Conservation (phyloP, 2,329 filamentous ascomycete species). For the Phaeosphaeria sp. region DNA sequence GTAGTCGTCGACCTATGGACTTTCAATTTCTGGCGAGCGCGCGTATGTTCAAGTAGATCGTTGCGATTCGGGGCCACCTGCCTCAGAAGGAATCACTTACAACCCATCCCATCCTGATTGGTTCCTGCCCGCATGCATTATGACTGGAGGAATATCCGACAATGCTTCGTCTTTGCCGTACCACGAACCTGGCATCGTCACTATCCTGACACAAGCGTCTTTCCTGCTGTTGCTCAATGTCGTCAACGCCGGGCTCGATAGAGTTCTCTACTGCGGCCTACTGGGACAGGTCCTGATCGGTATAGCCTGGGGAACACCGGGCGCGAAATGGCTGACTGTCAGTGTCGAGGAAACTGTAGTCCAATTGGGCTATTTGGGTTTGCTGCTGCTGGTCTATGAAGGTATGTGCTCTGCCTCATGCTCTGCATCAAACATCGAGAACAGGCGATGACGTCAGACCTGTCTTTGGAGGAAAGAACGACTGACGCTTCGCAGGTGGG, state of each 20-base stretch:
- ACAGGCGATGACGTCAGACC: slow-evolving; percentile 10
- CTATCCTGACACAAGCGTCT: slow-evolving; percentile 65
- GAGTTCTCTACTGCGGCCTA: slow-evolving; percentile 70
- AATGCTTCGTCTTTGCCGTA: slow-evolving; percentile 57
- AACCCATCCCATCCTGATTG: neutral
- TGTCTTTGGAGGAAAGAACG: neutral
- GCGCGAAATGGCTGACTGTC: slow-evolving; percentile 63
- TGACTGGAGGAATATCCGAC: slow-evolving; percentile 27
- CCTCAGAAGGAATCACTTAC: neutral
- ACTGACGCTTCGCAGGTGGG: slow-evolving; percentile 54
- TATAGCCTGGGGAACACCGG: slow-evolving; percentile 72
- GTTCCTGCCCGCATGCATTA: slow-evolving; percentile 29
- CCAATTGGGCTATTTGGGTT: slow-evolving; percentile 73
- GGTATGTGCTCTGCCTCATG: slow-evolving; percentile 47
- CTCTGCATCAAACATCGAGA: neutral
- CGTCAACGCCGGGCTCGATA: slow-evolving; percentile 64
- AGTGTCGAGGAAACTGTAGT: slow-evolving; percentile 63
- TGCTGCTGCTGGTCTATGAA: slow-evolving; percentile 76
- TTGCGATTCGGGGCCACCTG: neutral
- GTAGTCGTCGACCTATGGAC: slow-evolving; percentile 6
- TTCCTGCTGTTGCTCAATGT: slow-evolving; percentile 70
- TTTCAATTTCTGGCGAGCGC: neutral
- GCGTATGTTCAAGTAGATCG: neutral
- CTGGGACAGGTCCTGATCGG: slow-evolving; percentile 75
- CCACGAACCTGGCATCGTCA: slow-evolving; percentile 66